Conservation (phyloP, 441 rosid species). For the Aquilaria agallochum region DNA sequence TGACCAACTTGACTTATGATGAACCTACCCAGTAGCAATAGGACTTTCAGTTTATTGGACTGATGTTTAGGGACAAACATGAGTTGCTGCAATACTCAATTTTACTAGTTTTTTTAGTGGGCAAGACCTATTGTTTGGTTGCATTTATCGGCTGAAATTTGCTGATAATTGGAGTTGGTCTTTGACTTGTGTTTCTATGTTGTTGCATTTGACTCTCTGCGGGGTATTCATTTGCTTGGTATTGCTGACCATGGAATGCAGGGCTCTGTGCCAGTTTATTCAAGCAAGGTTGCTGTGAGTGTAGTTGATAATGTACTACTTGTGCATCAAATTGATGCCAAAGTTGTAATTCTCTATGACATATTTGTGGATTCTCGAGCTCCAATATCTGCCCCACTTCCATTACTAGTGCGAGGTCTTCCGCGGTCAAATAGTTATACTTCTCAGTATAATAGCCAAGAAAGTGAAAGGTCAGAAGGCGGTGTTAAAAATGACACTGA, state of each 20-base stretch:
- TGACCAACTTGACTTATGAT: too few species aligned
- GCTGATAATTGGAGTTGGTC: too few species aligned
- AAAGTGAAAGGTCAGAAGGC: slow-evolving; percentile 49
- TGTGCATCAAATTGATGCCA: slow-evolving; percentile 97
- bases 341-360: slow-evolving; percentile 91
- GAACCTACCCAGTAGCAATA: too few species aligned
- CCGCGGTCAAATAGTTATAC: slow-evolving; percentile 47
- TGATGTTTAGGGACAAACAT: too few species aligned
- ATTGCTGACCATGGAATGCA: slow-evolving; percentile 19
- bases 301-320: slow-evolving; percentile 92
- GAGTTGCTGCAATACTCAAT: too few species aligned
- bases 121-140: too few species aligned
- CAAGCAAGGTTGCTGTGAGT: slow-evolving; percentile 81
- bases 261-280: slow-evolving; percentile 97
- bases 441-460: slow-evolving; percentile 43
- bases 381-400: slow-evolving; percentile 98
- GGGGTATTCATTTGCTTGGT: slow-evolving; percentile 6
- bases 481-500: slow-evolving; percentile 42
- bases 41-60: too few species aligned
- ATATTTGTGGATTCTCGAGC: slow-evolving; percentile 89
- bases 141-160: too few species aligned
- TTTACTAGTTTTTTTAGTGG: too few species aligned
- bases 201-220: slow-evolving; percentile 5
- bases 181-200: background rate
- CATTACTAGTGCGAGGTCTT: slow-evolving; percentile 73